Base-by-base conservation (phyloP, 345 rosid species). In the Moringa oleifera region DNA sequence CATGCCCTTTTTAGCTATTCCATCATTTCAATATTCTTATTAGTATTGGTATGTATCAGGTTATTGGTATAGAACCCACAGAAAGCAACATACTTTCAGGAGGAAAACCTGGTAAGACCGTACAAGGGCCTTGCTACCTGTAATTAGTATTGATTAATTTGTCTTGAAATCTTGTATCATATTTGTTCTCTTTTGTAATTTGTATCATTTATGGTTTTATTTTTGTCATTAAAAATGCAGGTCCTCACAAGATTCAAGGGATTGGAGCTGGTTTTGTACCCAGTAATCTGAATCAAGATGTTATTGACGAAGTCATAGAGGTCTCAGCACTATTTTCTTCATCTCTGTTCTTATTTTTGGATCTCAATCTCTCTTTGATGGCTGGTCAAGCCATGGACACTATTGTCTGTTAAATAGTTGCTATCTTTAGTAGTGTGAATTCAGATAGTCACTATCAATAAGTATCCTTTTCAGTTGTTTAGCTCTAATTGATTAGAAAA, bases 221-320 rank as follows among this genome's bases (percentile, higher is more conserved):
- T n/a, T 59, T 56, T 58, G 22, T 65, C 47, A 11, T 45, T 66
- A 57, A 55, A 73, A 70, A 41, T 71, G 55, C 73, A 93, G 98
- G 98, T 66, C 98, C 97, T 71, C 98, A 93, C 87, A 89, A 93
- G 81, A 93, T 93, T 84, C 97, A 93, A 80, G 98, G 98, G 65
- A 93, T 93, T 59, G 98, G 98, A 76, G 98, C 98, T 55, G 98
- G 98, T 64, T 93, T 93, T 76, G 79, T 93, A 51, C 98, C 98
- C 52, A 72, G 80, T 74, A 89, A 89, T 74, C 74, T 89, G 80
- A 89, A 93, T 77, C 82, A 68, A 68, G 70, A 69, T 66, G 63
- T 87, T 63, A 66, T 93, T 66, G 95, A 93, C 81, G 98, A 93
- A 89, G 80, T 93, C 70, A 77, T 93, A 57, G 76, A 87, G 85